Evolutionary conservation across 2,329 filamentous ascomycete genomes (phyloP).

Genomic region (Myriosclerotinia scirpicola): DNA sequence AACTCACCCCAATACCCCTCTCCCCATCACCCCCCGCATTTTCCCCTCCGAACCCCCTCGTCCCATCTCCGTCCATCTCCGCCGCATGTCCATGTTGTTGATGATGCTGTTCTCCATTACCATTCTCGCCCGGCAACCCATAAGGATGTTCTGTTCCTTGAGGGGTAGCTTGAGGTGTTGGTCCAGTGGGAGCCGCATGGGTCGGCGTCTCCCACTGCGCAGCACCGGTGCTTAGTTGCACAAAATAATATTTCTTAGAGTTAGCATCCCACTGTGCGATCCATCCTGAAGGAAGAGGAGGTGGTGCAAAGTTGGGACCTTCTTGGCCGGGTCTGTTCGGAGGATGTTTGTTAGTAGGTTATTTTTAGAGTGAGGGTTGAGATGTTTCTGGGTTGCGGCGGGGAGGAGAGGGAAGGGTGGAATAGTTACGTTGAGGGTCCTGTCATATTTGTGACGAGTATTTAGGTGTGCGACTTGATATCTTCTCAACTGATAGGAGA

Average conservation of each 20-base stretch:
- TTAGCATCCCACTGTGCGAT: constrained; percentile 68
- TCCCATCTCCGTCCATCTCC: constrained; percentile 55
- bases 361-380: constrained; percentile 16
- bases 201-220: constrained; percentile 76
- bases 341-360: constrained; percentile 11
- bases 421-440: constrained; percentile 36
- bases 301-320: constrained; percentile 47
- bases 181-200: constrained; percentile 60
- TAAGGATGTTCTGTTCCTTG: constrained; percentile 59
- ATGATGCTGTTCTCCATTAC: constrained; percentile 34
- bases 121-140: constrained; percentile 47
- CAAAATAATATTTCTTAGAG: constrained; percentile 68
- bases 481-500: background rate
- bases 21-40: constrained; percentile 64
- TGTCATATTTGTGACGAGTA: constrained; percentile 30
- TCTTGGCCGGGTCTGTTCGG: constrained; percentile 39
- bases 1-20: constrained; percentile 64
- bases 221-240: constrained; percentile 68
- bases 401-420: constrained; percentile 5
- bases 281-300: constrained; percentile 63
- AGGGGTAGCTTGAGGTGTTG: constrained; percentile 54
- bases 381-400: background rate
- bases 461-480: background rate
- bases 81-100: constrained; percentile 6
- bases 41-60: constrained; percentile 62